A percentile compares a stretch with the other conserved stretches of the same genome.
Conservation (phyloP, 176 grass and related monocot genomes). For the Rhynchospora pubera region DNA sequence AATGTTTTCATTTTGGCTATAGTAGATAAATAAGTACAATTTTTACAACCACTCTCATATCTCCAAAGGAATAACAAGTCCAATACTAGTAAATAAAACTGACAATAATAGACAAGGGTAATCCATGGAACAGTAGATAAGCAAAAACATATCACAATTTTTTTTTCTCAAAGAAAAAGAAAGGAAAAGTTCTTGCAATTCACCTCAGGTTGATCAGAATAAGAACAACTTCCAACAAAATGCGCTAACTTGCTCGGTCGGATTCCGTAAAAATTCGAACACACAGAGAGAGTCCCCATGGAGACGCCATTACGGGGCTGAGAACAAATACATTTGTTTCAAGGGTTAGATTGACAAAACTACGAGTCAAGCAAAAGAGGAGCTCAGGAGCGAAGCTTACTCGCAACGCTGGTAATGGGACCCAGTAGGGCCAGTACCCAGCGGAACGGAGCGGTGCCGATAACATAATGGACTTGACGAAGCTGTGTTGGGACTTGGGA, state of each 20-base stretch:
- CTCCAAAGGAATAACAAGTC: background rate
- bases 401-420: background rate
- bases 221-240: constrained; percentile 7
- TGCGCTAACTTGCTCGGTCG: background rate
- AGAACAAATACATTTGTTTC: background rate
- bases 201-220: constrained; percentile 20
- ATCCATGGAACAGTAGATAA: background rate
- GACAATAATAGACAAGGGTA: background rate
- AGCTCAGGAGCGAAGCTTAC: constrained; percentile 16
- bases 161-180: background rate
- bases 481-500: background rate
- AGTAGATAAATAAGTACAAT: constrained; percentile 9
- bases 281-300: constrained; percentile 12
- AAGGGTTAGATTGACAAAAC: background rate
- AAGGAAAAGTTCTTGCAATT: background rate
- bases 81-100: background rate
- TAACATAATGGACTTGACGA: background rate
- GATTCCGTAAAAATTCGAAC: constrained; percentile 1
- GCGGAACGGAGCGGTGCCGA: background rate
- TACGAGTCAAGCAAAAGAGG: background rate
- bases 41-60: background rate
- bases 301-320: constrained; percentile 1
- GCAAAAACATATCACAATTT: background rate
- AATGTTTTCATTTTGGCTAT: background rate
- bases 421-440: background rate